Conservation (phyloP, 768 basidiomycete species). For the Lentinula raphanica region DNA sequence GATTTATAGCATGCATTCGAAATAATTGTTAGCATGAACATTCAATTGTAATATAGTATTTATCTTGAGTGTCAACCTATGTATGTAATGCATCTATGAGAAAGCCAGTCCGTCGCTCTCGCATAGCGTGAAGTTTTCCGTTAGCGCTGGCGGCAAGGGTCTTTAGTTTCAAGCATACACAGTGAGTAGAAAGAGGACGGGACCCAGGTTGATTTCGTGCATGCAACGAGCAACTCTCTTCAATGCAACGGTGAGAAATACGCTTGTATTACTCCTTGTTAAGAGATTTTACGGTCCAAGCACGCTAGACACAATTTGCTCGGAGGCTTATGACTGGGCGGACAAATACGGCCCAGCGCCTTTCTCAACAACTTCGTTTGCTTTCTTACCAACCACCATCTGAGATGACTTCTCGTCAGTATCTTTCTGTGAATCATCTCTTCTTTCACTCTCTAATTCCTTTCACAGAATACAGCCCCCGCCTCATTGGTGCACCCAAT, state of each 20-base stretch:
- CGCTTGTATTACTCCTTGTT: background rate
- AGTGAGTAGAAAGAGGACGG: background rate
- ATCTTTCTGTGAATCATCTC: no score
- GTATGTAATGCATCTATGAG: no score
- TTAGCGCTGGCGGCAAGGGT: background rate
- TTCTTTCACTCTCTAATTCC: slow-evolving; percentile 11
- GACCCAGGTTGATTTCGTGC: slow-evolving; percentile 3
- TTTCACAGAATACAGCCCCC: slow-evolving; percentile 58
- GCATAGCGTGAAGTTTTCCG: background rate
- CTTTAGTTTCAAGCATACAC: background rate
- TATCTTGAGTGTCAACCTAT: no score
- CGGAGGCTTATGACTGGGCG: slow-evolving; percentile 1
- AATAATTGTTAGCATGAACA: no score
- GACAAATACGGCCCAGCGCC: slow-evolving; percentile 44
- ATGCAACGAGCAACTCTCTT: slow-evolving; percentile 1
- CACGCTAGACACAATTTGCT: background rate
- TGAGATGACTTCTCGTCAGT: slow-evolving; percentile 54
- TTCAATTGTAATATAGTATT: no score
- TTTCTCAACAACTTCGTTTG: slow-evolving; percentile 60
- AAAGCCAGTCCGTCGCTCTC: background rate
- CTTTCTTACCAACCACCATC: slow-evolving; percentile 37
- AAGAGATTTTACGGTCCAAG: background rate
- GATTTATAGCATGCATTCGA: background rate
- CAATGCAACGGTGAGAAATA: slow-evolving; percentile 5
- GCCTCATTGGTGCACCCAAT: slow-evolving; percentile 84